Base-by-base conservation (phyloP, 176 grass and related monocot species). In the Phoenix roebelenii region DNA sequence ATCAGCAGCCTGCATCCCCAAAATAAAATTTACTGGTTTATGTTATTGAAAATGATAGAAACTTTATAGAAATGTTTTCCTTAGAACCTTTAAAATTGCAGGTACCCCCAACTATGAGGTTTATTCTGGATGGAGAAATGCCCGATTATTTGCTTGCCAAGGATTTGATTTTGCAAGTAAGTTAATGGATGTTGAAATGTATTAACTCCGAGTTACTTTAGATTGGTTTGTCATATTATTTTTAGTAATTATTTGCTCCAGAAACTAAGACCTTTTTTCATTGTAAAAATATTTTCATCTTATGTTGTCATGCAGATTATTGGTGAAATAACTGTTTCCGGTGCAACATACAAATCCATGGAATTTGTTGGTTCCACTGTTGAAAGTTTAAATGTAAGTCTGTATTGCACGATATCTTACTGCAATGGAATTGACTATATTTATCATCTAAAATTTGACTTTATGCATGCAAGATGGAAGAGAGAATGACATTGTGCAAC, bases 121-220 rank as follows among this genome's bases (percentile, higher is more conserved):
- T 97, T 54, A 52, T 85, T 35, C 66, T 97, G 29, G 93, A 97
- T 0, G 93, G 87, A 80, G 87, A 91, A 88, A 97, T 97, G 87
- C 93, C 92, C 48, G 68, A 80, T 57, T 80, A 88, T 91, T 88
- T 97, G 76, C 84, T 88, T 53, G 87, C 92, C 3, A 97, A 97
- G 76, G 92, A 97, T 85, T 80, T 97, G 65, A 97, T 97, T 81
- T 85, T 97, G 73, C 92, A 97, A 76, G 92, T 97, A 82, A 83
- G 83, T 23, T 52, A 60, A 25, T 63, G 30, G 69, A 61, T 62
- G 1, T 10, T 44, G 35, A 12, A 44, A 12, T 1, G 0, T 39
- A 7, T 39, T 39, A 39, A 39, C 35, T 39, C 35, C 12, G 9
- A 44, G 10, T 44, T 44, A 14, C 5, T 44, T 44, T 44, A 44